Conservation (phyloP, 1,284 basidiomycete genomes). For the Heimioporus retisporus region DNA sequence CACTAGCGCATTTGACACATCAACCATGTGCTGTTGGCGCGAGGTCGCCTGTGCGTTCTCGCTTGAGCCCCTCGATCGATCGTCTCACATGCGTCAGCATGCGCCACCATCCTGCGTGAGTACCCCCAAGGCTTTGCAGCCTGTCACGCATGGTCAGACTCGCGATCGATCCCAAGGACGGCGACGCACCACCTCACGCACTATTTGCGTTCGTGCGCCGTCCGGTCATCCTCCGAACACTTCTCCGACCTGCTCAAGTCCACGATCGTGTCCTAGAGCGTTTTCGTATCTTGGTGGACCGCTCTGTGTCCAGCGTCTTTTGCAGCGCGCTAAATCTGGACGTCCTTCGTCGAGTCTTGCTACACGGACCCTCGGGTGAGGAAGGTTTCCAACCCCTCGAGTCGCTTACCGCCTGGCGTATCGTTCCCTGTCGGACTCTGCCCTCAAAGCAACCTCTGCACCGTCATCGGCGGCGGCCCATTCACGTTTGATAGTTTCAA, state of each 20-base stretch:
- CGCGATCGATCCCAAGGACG: slow-evolving; percentile 56
- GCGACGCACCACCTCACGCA: slow-evolving; percentile 72
- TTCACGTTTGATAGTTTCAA: slow-evolving; percentile 82
- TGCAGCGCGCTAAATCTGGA: slow-evolving; percentile 68
- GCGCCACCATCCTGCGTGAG: slow-evolving; percentile 81
- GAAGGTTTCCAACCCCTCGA: slow-evolving; percentile 71
- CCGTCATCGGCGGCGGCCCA: slow-evolving; percentile 80
- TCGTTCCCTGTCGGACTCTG: slow-evolving; percentile 74
- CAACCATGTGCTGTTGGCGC: no score
- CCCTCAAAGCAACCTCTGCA: slow-evolving; percentile 69
- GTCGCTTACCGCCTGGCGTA: slow-evolving; percentile 65
- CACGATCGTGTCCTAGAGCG: slow-evolving; percentile 80
- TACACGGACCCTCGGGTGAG: slow-evolving; percentile 45
- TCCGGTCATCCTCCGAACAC: slow-evolving; percentile 70
- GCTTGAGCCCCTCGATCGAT: slow-evolving; percentile 68
- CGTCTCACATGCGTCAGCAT: slow-evolving; percentile 84
- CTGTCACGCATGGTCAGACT: slow-evolving; percentile 42
- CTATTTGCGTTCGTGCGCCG: slow-evolving; percentile 71
- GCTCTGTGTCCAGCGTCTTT: slow-evolving; percentile 75
- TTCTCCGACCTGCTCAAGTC: slow-evolving; percentile 79
- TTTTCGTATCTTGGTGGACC: slow-evolving; percentile 74
- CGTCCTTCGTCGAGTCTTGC: slow-evolving; percentile 65
- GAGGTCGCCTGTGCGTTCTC: slow-evolving; percentile 65
- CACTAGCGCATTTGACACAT: no score
- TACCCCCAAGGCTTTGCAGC: slow-evolving; percentile 84